Evolutionary conservation across 164 flowering plant genomes (phyloP).

Genomic region (Macadamia integrifolia): DNA sequence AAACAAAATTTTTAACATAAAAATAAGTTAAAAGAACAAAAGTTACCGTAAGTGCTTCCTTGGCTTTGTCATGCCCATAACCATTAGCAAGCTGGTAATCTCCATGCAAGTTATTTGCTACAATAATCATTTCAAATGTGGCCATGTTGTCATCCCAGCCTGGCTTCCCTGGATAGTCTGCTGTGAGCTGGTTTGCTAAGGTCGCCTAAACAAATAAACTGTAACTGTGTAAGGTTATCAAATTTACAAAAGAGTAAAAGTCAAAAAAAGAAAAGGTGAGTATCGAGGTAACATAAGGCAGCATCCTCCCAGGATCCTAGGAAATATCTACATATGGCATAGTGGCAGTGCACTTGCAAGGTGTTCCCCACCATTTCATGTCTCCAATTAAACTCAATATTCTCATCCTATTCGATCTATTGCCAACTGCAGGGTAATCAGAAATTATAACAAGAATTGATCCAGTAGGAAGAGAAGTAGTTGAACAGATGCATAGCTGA

Average conservation of each 20-base stretch:
- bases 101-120: conserved; percentile 71
- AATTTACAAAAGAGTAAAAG: neutral
- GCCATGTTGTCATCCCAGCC: conserved; percentile 90
- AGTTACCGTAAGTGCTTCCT: conserved; percentile 55
- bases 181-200: conserved; percentile 51
- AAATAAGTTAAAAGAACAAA: neutral
- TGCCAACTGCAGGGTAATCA: neutral
- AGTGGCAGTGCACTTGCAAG: neutral
- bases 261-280: neutral
- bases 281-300: neutral
- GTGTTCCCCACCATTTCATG: neutral
- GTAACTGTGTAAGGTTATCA: neutral
- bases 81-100: conserved; percentile 95
- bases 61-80: conserved; percentile 59
- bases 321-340: neutral
- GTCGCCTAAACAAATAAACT: conserved; percentile 44
- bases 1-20: neutral
- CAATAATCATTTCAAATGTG: conserved; percentile 73
- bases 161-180: conserved; percentile 69
- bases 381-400: neutral
- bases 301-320: neutral
- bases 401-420: neutral
- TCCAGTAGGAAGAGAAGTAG: neutral
- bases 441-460: neutral
- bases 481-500: neutral